Evolutionary conservation across 2,329 filamentous ascomycete genomes (phyloP).

Genomic region (Sporothrix mexicana): DNA sequence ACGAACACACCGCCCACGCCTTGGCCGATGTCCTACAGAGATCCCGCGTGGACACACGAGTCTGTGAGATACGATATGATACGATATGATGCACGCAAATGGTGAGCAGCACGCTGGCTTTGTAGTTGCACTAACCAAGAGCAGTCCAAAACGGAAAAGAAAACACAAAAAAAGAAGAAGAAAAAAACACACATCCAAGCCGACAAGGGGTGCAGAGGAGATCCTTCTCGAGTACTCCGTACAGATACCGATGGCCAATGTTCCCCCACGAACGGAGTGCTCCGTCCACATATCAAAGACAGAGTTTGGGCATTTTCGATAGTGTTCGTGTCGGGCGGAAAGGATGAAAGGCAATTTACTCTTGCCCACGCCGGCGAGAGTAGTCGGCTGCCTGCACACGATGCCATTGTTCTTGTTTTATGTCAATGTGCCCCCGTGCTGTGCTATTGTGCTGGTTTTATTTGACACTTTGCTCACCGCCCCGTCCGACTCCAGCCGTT

Average conservation of each 20-base stretch:
- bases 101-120: conserved; percentile 14
- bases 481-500: neutral
- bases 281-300: neutral
- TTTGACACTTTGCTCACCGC: conserved; percentile 18
- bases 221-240: too few species aligned
- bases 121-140: neutral
- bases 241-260: neutral
- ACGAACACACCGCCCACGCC: neutral
- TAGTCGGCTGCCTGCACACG: neutral
- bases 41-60: neutral
- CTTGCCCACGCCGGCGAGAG: neutral
- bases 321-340: conserved; percentile 16
- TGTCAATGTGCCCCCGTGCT: neutral
- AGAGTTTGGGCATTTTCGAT: neutral
- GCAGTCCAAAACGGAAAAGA: too few species aligned
- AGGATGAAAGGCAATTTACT: conserved; percentile 19
- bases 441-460: conserved; percentile 14
- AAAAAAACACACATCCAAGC: too few species aligned
- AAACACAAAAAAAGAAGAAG: neutral
- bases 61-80: neutral
- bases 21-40: neutral
- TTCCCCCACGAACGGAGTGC: neutral
- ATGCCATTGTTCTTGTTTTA: neutral
- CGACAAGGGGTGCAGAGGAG: too few species aligned
- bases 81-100: neutral